phyloP scores from a whole-genome alignment of 805 yeast genomes.

The Monosporozyma solicola region DNA sequence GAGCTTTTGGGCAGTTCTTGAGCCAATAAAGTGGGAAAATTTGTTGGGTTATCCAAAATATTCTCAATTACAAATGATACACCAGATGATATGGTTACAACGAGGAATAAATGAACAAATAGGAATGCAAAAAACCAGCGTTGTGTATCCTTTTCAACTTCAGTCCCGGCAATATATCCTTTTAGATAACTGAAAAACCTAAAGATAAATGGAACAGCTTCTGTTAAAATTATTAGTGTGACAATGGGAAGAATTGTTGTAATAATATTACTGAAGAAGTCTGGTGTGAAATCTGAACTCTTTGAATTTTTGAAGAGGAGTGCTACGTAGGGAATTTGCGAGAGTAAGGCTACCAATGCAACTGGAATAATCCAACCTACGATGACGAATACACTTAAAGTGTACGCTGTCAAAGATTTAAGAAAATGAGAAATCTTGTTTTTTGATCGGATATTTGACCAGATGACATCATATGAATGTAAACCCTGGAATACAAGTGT shows the following conservation, averaged over 20 bases:
- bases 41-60: slow-evolving; percentile 58
- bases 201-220: slow-evolving; percentile 51
- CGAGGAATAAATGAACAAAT: slow-evolving; percentile 75
- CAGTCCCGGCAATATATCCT: slow-evolving; percentile 52
- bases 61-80: slow-evolving; percentile 53
- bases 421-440: slow-evolving; percentile 32
- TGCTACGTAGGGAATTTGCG: slow-evolving; percentile 62
- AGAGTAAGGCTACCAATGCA: slow-evolving; percentile 64
- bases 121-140: slow-evolving; percentile 69
- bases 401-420: slow-evolving; percentile 37
- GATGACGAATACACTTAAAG: slow-evolving; percentile 42
- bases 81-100: slow-evolving; percentile 79
- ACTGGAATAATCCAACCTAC: slow-evolving; percentile 76
- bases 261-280: slow-evolving; percentile 41
- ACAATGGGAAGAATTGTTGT: slow-evolving; percentile 63
- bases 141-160: slow-evolving; percentile 63
- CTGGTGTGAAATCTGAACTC: slow-evolving; percentile 43
- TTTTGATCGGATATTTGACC: slow-evolving; percentile 49
- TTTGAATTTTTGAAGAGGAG: slow-evolving; percentile 28
- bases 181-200: slow-evolving; percentile 45
- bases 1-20: slow-evolving; percentile 78
- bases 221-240: slow-evolving; percentile 53
- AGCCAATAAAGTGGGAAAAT: slow-evolving; percentile 65
- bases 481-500: background rate
- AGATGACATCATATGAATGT: slow-evolving; percentile 58